phyloP scores from a whole-genome alignment of 1,284 basidiomycete species.

The Peniophora sp. region DNA sequence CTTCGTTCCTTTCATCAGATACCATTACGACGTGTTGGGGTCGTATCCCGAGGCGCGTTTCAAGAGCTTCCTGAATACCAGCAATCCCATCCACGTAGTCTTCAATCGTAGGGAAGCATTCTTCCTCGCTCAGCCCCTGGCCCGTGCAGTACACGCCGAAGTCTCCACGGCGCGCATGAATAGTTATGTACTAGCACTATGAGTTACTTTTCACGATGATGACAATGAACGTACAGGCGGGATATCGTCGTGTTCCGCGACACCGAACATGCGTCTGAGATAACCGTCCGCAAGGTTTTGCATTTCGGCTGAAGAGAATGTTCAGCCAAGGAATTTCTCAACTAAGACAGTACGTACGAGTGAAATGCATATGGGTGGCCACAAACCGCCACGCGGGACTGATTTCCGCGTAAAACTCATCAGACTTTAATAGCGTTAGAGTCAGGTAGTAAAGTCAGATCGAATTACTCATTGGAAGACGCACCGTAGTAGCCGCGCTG shows the following conservation, averaged over 20 bases:
- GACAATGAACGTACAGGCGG: constrained; percentile 28
- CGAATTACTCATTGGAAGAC: constrained; percentile 7
- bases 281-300: constrained; percentile 30
- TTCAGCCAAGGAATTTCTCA: too few relatives aligned
- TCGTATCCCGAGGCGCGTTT: constrained; percentile 40
- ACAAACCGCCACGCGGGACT: constrained; percentile 44
- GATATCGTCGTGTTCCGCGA: constrained; percentile 26
- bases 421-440: constrained; percentile 21
- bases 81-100: constrained; percentile 51
- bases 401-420: constrained; percentile 37
- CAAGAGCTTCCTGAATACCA: constrained; percentile 52
- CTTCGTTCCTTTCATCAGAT: constrained; percentile 57
- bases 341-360: too few relatives aligned
- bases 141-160: constrained; percentile 45
- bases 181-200: constrained; percentile 42
- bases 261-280: constrained; percentile 31
- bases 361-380: constrained; percentile 25
- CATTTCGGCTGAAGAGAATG: constrained; percentile 14
- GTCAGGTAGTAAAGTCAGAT: not conserved
- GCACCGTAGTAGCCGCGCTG: constrained; percentile 26
- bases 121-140: constrained; percentile 25
- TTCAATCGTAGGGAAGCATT: constrained; percentile 56
- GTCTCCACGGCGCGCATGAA: constrained; percentile 59
- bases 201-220: not conserved
- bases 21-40: constrained; percentile 57